Percentiles rank a stretch among this genome's conserved stretches.
These are phyloP conservation scores for Neofusicoccum laricinum DNA, from an alignment of 2,329 filamentous ascomycete genomes.

Conservation along the genomic window DNA sequence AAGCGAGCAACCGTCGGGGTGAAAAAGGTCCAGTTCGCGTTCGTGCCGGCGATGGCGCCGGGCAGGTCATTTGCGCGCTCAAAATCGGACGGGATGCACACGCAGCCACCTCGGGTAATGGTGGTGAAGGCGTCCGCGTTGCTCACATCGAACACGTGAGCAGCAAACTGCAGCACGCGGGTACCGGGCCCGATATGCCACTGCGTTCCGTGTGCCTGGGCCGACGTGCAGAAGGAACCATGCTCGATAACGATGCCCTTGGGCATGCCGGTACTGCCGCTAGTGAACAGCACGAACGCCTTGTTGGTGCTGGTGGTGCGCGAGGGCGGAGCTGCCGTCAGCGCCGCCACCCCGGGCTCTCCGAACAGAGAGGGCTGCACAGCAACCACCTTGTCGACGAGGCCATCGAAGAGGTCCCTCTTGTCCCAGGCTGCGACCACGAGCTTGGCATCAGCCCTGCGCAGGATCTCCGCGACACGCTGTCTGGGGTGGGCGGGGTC, in stretches of 20 bases:
- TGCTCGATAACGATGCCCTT: constrained; percentile 79
- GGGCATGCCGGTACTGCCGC: constrained; percentile 61
- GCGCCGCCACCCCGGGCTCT: no score
- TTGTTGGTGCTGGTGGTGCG: neutral
- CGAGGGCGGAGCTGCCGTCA: neutral
- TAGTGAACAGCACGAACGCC: constrained; percentile 27
- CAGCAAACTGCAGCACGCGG: constrained; percentile 32
- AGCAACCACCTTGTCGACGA: constrained; percentile 33
- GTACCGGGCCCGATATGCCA: constrained; percentile 19
- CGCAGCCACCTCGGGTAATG: constrained; percentile 31
- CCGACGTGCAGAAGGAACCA: constrained; percentile 27
- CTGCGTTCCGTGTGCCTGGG: constrained; percentile 22
- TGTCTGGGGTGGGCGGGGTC: neutral
- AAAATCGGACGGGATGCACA: constrained; percentile 36
- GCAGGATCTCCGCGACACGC: neutral
- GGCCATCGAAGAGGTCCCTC: neutral
- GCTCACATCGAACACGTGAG: constrained; percentile 29
- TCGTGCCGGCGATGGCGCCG: constrained; percentile 34
- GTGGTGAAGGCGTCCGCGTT: constrained; percentile 33
- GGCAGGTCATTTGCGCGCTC: constrained; percentile 26
- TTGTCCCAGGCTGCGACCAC: no score
- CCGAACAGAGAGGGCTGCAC: constrained; percentile 49
- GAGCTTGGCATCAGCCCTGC: no score
- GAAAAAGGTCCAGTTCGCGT: constrained; percentile 30
- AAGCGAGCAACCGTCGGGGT: constrained; percentile 74